Evolutionary conservation across 192 early-diverging fungal genomes (phyloP).

Genomic region (Geranomyces michiganensis): DNA sequence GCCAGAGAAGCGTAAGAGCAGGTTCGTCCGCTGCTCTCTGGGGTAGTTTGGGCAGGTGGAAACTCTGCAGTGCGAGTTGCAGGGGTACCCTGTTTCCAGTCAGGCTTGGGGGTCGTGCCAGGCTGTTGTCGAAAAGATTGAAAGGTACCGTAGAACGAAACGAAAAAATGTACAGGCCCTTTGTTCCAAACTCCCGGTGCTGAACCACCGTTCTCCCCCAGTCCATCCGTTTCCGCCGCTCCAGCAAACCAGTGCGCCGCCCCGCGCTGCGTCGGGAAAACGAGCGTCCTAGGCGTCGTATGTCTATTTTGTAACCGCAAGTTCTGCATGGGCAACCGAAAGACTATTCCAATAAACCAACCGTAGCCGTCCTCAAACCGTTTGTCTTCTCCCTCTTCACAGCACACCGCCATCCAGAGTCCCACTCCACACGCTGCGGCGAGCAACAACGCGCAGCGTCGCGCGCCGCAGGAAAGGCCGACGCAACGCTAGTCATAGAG

Average conservation of each 20-base stretch:
- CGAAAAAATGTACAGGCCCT: background rate
- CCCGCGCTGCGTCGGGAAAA: slow-evolving; percentile 4
- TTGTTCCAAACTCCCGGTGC: background rate
- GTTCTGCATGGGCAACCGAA: slow-evolving; percentile 18
- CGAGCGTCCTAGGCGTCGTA: slow-evolving; percentile 6
- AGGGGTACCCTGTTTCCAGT: too few species aligned
- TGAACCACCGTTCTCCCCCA: background rate
- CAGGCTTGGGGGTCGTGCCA: too few species aligned
- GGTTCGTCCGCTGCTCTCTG: too few species aligned
- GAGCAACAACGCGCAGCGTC: slow-evolving; percentile 4
- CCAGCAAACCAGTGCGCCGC: slow-evolving; percentile 26
- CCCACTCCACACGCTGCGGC: slow-evolving; percentile 18
- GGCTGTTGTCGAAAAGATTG: slow-evolving; percentile 7
- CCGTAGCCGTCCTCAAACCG: too few species aligned
- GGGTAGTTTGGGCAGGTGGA: too few species aligned
- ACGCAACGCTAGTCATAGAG: slow-evolving; percentile 23
- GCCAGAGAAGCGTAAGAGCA: too few species aligned
- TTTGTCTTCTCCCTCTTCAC: background rate
- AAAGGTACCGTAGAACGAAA: slow-evolving; percentile 1
- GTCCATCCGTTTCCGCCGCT: background rate
- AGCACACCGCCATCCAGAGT: slow-evolving; percentile 29
- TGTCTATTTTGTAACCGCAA: slow-evolving; percentile 13
- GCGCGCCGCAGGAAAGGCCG: slow-evolving; percentile 6
- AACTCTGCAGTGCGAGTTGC: too few species aligned
- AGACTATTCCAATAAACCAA: background rate